Evolutionary conservation across 2,329 filamentous ascomycete species (phyloP), one percentile per base, ranked within the genome.

Genomic region (Fusarium pilosicola): DNA sequence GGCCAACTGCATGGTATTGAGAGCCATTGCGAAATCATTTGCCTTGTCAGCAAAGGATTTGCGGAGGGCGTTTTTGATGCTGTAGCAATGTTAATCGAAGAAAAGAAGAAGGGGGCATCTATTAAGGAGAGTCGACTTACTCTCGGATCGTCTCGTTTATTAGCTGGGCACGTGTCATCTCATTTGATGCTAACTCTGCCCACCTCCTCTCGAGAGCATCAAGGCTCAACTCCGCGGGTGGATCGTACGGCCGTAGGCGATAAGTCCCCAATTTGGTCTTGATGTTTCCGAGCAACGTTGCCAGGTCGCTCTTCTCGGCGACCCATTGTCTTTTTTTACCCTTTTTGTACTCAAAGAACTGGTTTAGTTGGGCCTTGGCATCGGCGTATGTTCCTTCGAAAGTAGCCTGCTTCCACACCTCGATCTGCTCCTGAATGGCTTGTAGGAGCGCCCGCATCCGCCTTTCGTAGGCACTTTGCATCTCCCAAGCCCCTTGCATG

Each of bases 401-500:
- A 30, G 87, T 91, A 17, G 96, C 90, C 52, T 90, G 88, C 74
- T 92, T 88, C 96, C 96, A 99, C 66, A 87, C 82, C 62, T 92
- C 87, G 55, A 92, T 88, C 82, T 97, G 95, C 73, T 88, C 88
- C 32, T 88, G 87, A 76, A 98, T 94, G 73, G 91, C 88, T 75
- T 90, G 88, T 72, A 98, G 86, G 45, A 99, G 87, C 75, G 91
- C 94, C 65, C 90, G 90, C 94, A 98, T 97, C 69, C 96, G 90
- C 79, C 93, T 89, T 86, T 99, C 96, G 81, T 96, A 99, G 36
- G 93, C 94, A 80, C 94, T 97, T 83, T 99, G 95, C 96, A 99
- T 99, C 84, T 98, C 96, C 96, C 96, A 99, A 14, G 96, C 96
- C 28, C 96, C 96, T 81, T 98, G 95, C 96, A 99, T 98, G 82